Conservation (phyloP, 306 rosid species). For the Rubus idaeus region DNA sequence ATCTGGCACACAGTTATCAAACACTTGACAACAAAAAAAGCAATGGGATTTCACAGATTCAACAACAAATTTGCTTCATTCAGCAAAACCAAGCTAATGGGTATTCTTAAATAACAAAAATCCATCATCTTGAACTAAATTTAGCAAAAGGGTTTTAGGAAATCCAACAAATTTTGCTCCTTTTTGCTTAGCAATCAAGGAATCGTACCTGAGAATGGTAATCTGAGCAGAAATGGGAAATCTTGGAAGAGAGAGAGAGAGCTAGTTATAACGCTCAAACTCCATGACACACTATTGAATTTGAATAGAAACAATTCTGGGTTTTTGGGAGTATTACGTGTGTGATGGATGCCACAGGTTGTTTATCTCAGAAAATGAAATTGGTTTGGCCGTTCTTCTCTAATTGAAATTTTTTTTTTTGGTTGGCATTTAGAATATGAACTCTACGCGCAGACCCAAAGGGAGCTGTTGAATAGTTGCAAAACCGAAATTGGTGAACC, state of each 20-base stretch:
- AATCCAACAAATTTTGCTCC: conserved; percentile 20
- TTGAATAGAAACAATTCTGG: conserved; percentile 27
- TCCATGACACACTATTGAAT: not conserved
- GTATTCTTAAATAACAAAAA: conserved; percentile 20
- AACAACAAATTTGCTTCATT: not conserved
- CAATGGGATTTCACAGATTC: conserved; percentile 26
- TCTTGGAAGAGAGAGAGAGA: conserved; percentile 13
- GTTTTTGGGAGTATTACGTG: conserved; percentile 34
- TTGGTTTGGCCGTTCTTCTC: not conserved
- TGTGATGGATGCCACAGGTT: conserved; percentile 41
- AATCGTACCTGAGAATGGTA: conserved; percentile 24
- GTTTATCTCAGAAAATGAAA: conserved; percentile 28
- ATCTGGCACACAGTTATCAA: conserved; percentile 16
- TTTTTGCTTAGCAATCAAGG: conserved; percentile 12
- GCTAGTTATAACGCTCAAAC: conserved; percentile 17
- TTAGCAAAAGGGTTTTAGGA: conserved; percentile 26
- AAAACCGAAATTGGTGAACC: conserved; percentile 2
- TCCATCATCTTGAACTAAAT: not conserved
- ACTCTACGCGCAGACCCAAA: conserved; percentile 1
- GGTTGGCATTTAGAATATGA: not conserved
- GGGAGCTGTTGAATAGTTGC: not conserved
- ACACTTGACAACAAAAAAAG: conserved; percentile 10
- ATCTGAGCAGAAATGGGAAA: conserved; percentile 18
- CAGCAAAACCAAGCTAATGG: conserved; percentile 27
- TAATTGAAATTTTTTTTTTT: not conserved